phyloP scores from a whole-genome alignment of 2,329 filamentous ascomycete species.

The Fusarium foetens region DNA sequence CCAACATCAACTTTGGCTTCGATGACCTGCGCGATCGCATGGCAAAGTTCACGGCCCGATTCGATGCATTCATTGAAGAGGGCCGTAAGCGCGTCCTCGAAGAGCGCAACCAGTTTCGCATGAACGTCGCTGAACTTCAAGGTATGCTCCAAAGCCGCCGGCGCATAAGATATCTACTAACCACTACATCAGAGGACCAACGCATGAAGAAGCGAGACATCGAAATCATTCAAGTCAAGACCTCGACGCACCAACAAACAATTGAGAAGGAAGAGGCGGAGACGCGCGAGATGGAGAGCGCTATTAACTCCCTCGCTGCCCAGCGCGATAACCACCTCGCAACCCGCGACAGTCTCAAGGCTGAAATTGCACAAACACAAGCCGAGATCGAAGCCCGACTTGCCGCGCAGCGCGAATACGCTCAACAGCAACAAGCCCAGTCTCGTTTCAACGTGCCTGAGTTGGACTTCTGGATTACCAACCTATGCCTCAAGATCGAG shows the following conservation, averaged over 20 bases:
- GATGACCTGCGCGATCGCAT: conserved; percentile 95
- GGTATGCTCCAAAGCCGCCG: conserved; percentile 63
- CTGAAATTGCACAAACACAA: conserved; percentile 74
- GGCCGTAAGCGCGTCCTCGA: conserved; percentile 90
- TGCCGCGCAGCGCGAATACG: conserved; percentile 77
- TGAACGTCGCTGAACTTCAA: conserved; percentile 89
- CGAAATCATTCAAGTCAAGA: conserved; percentile 80
- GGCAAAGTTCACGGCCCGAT: conserved; percentile 88
- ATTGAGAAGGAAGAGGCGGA: conserved; percentile 82
- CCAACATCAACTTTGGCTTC: conserved; percentile 94
- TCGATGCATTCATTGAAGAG: conserved; percentile 93
- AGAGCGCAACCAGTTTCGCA: conserved; percentile 92
- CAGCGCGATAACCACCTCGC: conserved; percentile 71
- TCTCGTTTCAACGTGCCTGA: conserved; percentile 91
- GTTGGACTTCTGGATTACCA: conserved; percentile 94
- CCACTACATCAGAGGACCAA: conserved; percentile 77
- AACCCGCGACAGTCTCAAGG: conserved; percentile 65
- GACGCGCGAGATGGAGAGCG: conserved; percentile 76
- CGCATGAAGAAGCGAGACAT: conserved; percentile 90
- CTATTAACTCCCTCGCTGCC: conserved; percentile 66
- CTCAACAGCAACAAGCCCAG: conserved; percentile 82
- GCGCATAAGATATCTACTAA: not conserved
- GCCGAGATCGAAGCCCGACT: conserved; percentile 74
- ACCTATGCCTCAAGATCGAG: conserved; percentile 88
- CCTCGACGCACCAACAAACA: conserved; percentile 75